Percentiles rank a stretch among this genome's conserved stretches.
Conservation (phyloP, 1,139 yeast species). For the Pichia sp. region DNA sequence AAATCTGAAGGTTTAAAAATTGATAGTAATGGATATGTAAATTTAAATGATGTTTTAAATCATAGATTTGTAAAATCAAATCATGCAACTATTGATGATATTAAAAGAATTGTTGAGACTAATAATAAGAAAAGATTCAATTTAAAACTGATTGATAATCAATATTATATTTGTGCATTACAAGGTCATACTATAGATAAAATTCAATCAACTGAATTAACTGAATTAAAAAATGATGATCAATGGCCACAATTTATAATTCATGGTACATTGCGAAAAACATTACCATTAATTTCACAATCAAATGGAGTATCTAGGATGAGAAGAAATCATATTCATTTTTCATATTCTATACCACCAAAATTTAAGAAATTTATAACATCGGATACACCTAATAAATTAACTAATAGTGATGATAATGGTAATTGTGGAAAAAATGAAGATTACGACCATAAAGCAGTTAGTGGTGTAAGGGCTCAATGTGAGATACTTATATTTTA, state of each 20-base stretch:
- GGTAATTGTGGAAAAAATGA: no score
- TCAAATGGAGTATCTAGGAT: constrained; percentile 59
- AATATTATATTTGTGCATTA: constrained; percentile 63
- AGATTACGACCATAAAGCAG: constrained; percentile 26
- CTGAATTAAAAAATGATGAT: constrained; percentile 16
- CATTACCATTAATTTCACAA: constrained; percentile 43
- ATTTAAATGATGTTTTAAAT: constrained; percentile 44
- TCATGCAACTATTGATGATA: constrained; percentile 49
- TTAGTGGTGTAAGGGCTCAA: constrained; percentile 68
- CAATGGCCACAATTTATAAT: constrained; percentile 44
- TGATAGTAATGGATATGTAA: constrained; percentile 61
- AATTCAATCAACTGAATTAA: constrained; percentile 39
- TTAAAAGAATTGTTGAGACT: constrained; percentile 51
- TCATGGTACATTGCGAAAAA: constrained; percentile 72
- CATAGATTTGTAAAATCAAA: constrained; percentile 56
- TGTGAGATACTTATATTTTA: constrained; percentile 60
- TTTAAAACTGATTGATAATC: constrained; percentile 28
- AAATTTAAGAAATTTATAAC: constrained; percentile 6
- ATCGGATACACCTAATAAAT: no score
- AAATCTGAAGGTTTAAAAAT: constrained; percentile 59
- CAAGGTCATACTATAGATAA: constrained; percentile 77
- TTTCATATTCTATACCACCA: constrained; percentile 44
- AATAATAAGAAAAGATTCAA: constrained; percentile 69
- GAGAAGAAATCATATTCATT: constrained; percentile 81
- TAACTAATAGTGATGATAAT: constrained; percentile 25